Base-by-base conservation (phyloP, 345 rosid species). In the Clausena lansium region DNA sequence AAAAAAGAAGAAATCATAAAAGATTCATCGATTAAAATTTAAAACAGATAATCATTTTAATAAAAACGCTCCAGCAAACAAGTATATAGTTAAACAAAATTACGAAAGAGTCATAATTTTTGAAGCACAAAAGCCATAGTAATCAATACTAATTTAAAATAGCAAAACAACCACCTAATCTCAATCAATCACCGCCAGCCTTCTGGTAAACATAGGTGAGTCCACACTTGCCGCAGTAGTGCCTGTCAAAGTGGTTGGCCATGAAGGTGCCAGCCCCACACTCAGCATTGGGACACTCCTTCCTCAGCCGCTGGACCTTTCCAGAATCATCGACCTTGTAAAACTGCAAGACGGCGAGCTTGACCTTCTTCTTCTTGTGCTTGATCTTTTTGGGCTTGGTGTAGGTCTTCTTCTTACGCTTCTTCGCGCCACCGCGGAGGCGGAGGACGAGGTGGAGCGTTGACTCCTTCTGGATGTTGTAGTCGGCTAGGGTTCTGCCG, bases 371-470 rank as follows among this genome's bases (percentile, higher is more conserved):
- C 61, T 90, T 83, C 89, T 84, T 88, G 75, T 88, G 93, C 83
- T 90, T 88, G 72, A 90, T 83, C 89, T 90, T 90, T 89, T 90
- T 90, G 1, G 93, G 93, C 79, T 90, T 90, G 68, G 91, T 90
- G 89, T 88, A 90, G 50, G 89, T 88, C 90, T 90, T 90, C 93
- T 90, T 90, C 93, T 90, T 90, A 2, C 93, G 76, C 89, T 90
- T 90, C 86, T 90, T 90, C 24, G 93, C 93, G 15, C 93, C 93
- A 15, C 93, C 93, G 9, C 91, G 85, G 38, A 90, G 85, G 20
- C 93, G 88, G n/a, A 90, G 93, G 11, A 88, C 93, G 38, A 90
- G 83, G 67, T 90, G 93, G 27, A 90, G 93, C 25, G 93, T 90
- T 32, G 93, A 90, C 50, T 90, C 93, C 77, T 90, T 90, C 84